Evolutionary conservation across 2,329 filamentous ascomycete species (phyloP).

Genomic region (Chaetomium sp.): DNA sequence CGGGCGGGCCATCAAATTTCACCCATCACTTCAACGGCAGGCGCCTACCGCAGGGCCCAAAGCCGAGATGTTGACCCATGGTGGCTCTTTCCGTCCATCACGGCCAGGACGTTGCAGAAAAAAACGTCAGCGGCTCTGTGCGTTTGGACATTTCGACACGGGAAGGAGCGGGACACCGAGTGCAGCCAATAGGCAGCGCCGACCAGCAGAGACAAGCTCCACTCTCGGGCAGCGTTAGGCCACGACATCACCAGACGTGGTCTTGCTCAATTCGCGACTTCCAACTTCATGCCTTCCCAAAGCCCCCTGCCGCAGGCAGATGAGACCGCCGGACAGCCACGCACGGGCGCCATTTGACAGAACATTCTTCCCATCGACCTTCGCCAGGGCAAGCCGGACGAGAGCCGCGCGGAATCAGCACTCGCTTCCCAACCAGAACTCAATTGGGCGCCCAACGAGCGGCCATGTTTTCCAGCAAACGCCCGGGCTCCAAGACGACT

Average conservation of each 20-base stretch:
- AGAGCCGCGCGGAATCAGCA: neutral
- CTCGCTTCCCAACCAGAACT: neutral
- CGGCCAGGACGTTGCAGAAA: constrained; percentile 7
- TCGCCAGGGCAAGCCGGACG: neutral
- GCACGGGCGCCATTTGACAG: constrained; percentile 3
- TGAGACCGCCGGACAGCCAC: neutral
- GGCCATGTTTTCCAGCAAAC: neutral
- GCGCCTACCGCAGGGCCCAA: neutral
- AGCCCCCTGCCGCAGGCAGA: neutral
- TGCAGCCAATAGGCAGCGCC: constrained; percentile 15
- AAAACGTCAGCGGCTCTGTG: constrained; percentile 19
- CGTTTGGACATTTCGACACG: neutral
- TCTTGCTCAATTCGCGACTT: constrained; percentile 18
- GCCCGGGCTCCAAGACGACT: neutral
- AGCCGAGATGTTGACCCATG: constrained; percentile 1
- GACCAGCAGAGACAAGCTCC: neutral
- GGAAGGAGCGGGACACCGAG: constrained; percentile 14
- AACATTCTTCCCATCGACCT: neutral
- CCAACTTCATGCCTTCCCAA: constrained; percentile 6
- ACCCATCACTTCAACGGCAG: neutral
- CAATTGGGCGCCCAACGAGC: constrained; percentile 8
- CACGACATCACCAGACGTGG: constrained; percentile 21
- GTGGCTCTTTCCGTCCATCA: constrained; percentile 15
- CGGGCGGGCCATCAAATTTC: constrained; percentile 7
- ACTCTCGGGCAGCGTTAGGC: constrained; percentile 24